Conservation (phyloP, 306 rosid species). For the Cucumis hystrix region DNA sequence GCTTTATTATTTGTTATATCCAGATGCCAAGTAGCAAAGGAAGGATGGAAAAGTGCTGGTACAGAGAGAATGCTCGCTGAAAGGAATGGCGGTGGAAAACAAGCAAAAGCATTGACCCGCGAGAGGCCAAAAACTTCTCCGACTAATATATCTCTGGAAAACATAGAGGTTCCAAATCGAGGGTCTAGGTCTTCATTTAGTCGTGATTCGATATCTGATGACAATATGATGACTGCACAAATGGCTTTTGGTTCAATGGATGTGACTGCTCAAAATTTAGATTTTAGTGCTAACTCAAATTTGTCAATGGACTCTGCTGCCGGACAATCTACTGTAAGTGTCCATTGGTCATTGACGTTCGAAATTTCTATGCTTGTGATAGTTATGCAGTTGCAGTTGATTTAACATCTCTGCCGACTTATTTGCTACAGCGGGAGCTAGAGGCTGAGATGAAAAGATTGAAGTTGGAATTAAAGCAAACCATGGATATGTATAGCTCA, state of each 20-base stretch:
- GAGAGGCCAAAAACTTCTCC: slow-evolving; percentile 43
- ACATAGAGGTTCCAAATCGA: slow-evolving; percentile 14
- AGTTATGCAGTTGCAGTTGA: neutral
- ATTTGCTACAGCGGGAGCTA: slow-evolving; percentile 41
- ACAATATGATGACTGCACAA: slow-evolving; percentile 10
- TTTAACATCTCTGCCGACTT: slow-evolving; percentile 8
- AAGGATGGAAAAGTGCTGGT: slow-evolving; percentile 15
- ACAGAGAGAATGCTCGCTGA: slow-evolving; percentile 16
- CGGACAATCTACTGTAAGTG: slow-evolving; percentile 40
- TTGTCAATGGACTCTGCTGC: slow-evolving; percentile 4
- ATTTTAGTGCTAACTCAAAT: slow-evolving; percentile 11
- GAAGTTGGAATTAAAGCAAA: slow-evolving; percentile 82
- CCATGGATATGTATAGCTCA: slow-evolving; percentile 94
- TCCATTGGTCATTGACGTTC: neutral
- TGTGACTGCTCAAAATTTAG: slow-evolving; percentile 16
- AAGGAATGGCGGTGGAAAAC: neutral
- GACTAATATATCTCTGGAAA: slow-evolving; percentile 22
- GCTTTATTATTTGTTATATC: slow-evolving; percentile 9
- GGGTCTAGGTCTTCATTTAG: slow-evolving; percentile 24
- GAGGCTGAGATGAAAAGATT: slow-evolving; percentile 86
- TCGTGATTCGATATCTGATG: slow-evolving; percentile 29
- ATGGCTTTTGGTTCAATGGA: slow-evolving; percentile 29
- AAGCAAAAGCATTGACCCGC: slow-evolving; percentile 8
- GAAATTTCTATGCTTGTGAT: neutral
- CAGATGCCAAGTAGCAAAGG: slow-evolving; percentile 20